Conservation (phyloP, 2,329 filamentous ascomycete genomes). For the Eutypella sp. region DNA sequence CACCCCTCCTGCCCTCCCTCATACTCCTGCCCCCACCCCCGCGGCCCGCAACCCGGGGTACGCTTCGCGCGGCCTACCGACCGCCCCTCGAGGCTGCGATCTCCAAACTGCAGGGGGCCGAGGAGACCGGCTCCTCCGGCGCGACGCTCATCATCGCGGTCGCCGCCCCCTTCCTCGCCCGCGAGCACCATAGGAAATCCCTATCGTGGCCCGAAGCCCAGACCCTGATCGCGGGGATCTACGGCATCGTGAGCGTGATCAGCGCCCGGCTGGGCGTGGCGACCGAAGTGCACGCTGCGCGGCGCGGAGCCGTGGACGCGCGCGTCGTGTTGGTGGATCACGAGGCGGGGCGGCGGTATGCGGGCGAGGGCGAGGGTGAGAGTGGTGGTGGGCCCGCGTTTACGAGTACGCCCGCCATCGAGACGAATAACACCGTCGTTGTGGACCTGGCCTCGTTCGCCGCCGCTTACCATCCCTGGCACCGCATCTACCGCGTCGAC, state of each 20-base stretch:
- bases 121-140: too few species aligned
- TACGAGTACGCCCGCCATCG: constrained; percentile 33
- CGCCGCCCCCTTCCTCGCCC: constrained; percentile 55
- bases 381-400: too few species aligned
- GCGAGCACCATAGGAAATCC: constrained; percentile 43
- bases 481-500: constrained; percentile 59
- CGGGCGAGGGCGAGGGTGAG: too few species aligned
- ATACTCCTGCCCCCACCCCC: constrained; percentile 62
- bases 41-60: constrained; percentile 42
- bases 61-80: constrained; percentile 56
- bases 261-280: constrained; percentile 58
- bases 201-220: constrained; percentile 65
- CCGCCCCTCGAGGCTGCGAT: constrained; percentile 53
- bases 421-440: constrained; percentile 41
- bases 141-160: constrained; percentile 51
- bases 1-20: constrained; percentile 39
- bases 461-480: constrained; percentile 55
- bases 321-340: constrained; percentile 71
- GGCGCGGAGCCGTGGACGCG: constrained; percentile 67
- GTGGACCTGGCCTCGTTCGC: constrained; percentile 49
- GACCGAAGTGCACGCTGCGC: constrained; percentile 53
- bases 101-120: constrained; percentile 37
- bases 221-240: constrained; percentile 68
- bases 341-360: constrained; percentile 30
- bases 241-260: constrained; percentile 71